Base-by-base conservation (phyloP, 2,329 filamentous ascomycete genomes). In the Colletotrichum sp. region DNA sequence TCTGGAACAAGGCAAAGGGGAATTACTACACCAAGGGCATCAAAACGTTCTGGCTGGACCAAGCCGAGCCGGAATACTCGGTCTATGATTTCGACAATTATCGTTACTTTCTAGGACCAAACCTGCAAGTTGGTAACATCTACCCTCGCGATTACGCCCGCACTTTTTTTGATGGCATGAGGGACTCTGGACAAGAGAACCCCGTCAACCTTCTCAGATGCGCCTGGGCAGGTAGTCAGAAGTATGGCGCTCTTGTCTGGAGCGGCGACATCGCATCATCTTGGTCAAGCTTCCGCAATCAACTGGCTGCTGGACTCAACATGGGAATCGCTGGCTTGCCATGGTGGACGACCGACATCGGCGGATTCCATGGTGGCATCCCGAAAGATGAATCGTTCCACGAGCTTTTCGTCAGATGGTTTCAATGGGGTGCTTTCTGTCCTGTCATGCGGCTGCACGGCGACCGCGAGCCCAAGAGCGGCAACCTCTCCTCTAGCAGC, bases 341-440 rank as follows among this genome's bases (percentile, higher is more conserved):
- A 0, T 93, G 92, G 92, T 94, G 91, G 91, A 94, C 92, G 0
- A 94, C 92, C 1, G 92, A 94, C 78, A 94, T 94, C 71, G 92
- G 93, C 2, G 93, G 92, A 1, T 94, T 94, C 79, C 92, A 94
- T 79, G 92, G 92, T 8, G 92, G 92, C 0, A 87, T 92, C 76
- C 90, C 91, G 0, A 81, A 85, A 2, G 88, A 92, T 60, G 82
- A 85, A 3, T 84, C 79, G 0, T 94, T 94, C 82, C 86, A 91
- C 9, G 92, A 94, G 80, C 83, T 94, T 0, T 91, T 94, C 74
- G 89, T 91, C 1, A 84, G 93, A 4, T 94, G 92, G 93, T 94
- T 94, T 81, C 92, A 94, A 79, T 94, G 92, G 91, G 92, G 90
- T 1, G 84, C 91, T 0, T 94, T 92, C 79, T 93, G 91, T 72